phyloP scores from a whole-genome alignment of 495 filamentous ascomycete species.

The Cryomyces antarcticus region DNA sequence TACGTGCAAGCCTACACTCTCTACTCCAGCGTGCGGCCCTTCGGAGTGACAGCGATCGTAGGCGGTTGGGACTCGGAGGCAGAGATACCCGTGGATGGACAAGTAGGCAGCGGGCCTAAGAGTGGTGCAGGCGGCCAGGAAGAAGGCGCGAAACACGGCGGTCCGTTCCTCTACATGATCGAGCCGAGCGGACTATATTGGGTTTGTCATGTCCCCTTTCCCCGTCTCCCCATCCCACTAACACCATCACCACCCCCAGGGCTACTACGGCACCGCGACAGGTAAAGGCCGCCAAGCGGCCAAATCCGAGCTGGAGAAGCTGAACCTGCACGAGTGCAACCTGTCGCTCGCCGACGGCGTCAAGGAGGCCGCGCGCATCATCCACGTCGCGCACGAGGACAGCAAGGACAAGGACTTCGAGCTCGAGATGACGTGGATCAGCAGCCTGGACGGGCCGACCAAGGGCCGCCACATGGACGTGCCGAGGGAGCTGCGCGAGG shows the following conservation, averaged over 20 bases:
- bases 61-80: constrained; percentile 80
- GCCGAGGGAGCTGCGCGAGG: constrained; percentile 67
- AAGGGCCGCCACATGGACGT: constrained; percentile 83
- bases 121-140: constrained; percentile 65
- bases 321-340: constrained; percentile 58
- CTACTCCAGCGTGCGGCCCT: constrained; percentile 87
- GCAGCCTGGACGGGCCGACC: constrained; percentile 58
- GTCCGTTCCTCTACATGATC: constrained; percentile 92
- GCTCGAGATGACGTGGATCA: constrained; percentile 97
- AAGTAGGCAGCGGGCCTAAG: constrained; percentile 62
- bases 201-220: constrained; percentile 27
- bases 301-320: constrained; percentile 94
- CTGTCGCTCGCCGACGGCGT: constrained; percentile 73
- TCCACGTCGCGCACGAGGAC: constrained; percentile 91
- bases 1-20: constrained; percentile 96
- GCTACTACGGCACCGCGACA: constrained; percentile 93
- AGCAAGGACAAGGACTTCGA: constrained; percentile 98
- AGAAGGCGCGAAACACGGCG: constrained; percentile 54
- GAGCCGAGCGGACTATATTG: constrained; percentile 93
- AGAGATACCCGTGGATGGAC: constrained; percentile 61
- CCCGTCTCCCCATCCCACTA: constrained; percentile 3
- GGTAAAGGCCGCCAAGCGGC: constrained; percentile 91
- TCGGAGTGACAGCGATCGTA: constrained; percentile 86
- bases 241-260: constrained; percentile 24
- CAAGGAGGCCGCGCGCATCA: constrained; percentile 90